Base-by-base conservation (phyloP, 176 grass and related monocot species). In the Ananas comosus region DNA sequence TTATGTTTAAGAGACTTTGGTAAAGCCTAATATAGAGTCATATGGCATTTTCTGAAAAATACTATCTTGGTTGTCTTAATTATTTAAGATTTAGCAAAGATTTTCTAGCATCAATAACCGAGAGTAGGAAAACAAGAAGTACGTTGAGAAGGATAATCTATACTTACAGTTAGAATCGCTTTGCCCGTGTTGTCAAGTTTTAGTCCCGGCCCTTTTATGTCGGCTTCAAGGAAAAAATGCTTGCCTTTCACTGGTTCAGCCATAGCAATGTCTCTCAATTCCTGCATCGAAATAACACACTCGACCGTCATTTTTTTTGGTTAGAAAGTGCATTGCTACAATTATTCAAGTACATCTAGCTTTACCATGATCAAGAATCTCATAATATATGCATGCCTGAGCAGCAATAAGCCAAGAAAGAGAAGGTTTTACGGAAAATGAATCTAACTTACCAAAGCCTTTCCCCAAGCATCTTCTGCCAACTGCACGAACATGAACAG, bases 111-210 rank as follows among this genome's bases (percentile, higher is more conserved):
- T 42, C 5, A 42, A 7, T 42, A 42, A 42, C 33, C 4, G 5
- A 42, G 33, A 42, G 33, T 42, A 42, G 33, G 33, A 42, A 4
- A 42, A 42, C 4, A 42, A 42, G 4, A 42, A 42, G 33, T 42
- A 42, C 5, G 33, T 42, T 42, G 33, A 5, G 33, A 42, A 42
- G 4, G 4, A 42, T 42, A 42, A 61, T 57, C 78, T 74, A 64
- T 71, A 91, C 91, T 83, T 81, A 92, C 89, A 5, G 86, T 97
- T 65, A 97, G 75, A 67, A 97, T 97, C 76, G 89, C 71, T 85
- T 97, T 97, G 33, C 93, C 89, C 11, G 89, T 92, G 48, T 87
- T 68, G 75, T 97, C 93, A 74, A 92, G 93, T 85, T 92, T 97
- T 71, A 97, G 67, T 66, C 89, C 88, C 49, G 93, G 89, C 12